phyloP scores from a whole-genome alignment of 306 rosid genomes.

The Pyrus betulifolia region DNA sequence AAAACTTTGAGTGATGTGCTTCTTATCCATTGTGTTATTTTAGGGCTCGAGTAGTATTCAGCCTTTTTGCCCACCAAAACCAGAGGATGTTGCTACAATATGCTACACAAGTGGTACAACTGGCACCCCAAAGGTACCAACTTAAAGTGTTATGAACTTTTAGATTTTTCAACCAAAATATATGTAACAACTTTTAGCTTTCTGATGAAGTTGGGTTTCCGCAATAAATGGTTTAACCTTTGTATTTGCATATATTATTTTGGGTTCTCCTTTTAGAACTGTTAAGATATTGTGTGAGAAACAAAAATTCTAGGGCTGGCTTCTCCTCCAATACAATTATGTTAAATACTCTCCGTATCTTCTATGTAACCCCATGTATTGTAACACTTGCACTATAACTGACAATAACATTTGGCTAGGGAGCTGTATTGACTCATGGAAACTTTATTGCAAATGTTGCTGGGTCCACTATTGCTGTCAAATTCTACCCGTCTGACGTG shows the following conservation, averaged over 20 bases:
- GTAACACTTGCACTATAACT: slow-evolving; percentile 15
- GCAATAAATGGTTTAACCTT: not conserved
- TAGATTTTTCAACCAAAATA: not conserved
- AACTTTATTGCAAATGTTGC: slow-evolving; percentile 88
- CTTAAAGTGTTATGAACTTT: slow-evolving; percentile 1
- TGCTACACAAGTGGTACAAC: slow-evolving; percentile 99
- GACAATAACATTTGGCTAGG: slow-evolving; percentile 47
- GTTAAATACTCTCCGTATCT: not conserved
- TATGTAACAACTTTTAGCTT: slow-evolving; percentile 2
- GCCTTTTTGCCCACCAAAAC: slow-evolving; percentile 78
- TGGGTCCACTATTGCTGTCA: slow-evolving; percentile 45
- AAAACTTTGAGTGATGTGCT: not conserved
- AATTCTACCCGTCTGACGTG: slow-evolving; percentile 75
- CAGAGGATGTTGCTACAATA: slow-evolving; percentile 79
- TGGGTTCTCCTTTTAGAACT: not conserved
- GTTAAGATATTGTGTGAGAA: not conserved
- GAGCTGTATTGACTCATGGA: slow-evolving; percentile 82
- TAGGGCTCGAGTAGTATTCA: slow-evolving; percentile 71
- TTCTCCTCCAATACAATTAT: not conserved
- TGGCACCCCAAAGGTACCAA: slow-evolving; percentile 88
- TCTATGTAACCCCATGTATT: not conserved
- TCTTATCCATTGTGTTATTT: slow-evolving; percentile 26
- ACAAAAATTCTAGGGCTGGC: not conserved
- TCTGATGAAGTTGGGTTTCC: slow-evolving; percentile 1
- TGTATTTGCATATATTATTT: not conserved